Percentiles rank a stretch among this genome's conserved stretches.
phyloP scores from a whole-genome alignment of 768 basidiomycete species.

The Floccularia luteovirens region DNA sequence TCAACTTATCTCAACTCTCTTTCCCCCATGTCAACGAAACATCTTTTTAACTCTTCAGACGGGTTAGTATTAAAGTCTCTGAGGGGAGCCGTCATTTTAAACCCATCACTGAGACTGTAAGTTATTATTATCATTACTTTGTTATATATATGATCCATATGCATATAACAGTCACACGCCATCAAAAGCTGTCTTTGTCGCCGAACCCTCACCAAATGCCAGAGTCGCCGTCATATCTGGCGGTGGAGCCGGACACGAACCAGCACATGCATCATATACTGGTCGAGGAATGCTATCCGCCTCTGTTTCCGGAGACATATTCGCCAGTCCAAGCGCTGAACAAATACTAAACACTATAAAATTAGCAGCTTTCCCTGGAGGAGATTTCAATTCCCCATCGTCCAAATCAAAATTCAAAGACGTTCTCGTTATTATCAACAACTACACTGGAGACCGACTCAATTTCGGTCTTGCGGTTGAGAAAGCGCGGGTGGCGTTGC shows the following conservation, averaged over 20 bases:
- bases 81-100: slow-evolving; percentile 30
- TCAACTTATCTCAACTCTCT: too few species aligned
- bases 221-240: slow-evolving; percentile 37
- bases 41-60: slow-evolving; percentile 31
- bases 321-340: slow-evolving; percentile 54
- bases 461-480: slow-evolving; percentile 54
- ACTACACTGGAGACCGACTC: slow-evolving; percentile 49
- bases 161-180: slow-evolving; percentile 22
- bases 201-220: slow-evolving; percentile 10
- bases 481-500: slow-evolving; percentile 30
- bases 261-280: slow-evolving; percentile 49
- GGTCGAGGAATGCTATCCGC: slow-evolving; percentile 50
- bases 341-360: slow-evolving; percentile 45
- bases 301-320: slow-evolving; percentile 53
- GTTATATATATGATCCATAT: neutral
- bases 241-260: slow-evolving; percentile 53
- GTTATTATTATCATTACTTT: slow-evolving; percentile 9
- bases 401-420: slow-evolving; percentile 17
- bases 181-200: slow-evolving; percentile 27
- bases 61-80: slow-evolving; percentile 35
- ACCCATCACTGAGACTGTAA: slow-evolving; percentile 30
- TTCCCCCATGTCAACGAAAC: slow-evolving; percentile 29
- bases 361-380: slow-evolving; percentile 28
- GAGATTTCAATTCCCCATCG: neutral
- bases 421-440: slow-evolving; percentile 34